These are phyloP conservation scores for Maudiozyma saulgeensis DNA, from an alignment of 805 yeast genomes.

Conservation along the genomic window DNA sequence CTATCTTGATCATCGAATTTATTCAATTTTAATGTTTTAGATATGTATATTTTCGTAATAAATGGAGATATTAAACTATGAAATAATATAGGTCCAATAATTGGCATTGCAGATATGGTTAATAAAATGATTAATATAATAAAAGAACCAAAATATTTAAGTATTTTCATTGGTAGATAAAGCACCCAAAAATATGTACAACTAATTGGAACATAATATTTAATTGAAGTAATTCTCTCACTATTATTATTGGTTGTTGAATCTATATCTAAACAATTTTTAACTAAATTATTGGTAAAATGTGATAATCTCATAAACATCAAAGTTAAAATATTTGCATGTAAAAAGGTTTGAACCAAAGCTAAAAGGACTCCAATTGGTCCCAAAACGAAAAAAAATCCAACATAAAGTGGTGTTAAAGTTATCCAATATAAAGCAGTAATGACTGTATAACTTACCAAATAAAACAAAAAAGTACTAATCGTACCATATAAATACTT, in stretches of 20 bases:
- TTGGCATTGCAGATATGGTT: slow-evolving; percentile 20
- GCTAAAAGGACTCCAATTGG: slow-evolving; percentile 24
- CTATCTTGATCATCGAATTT: slow-evolving; percentile 15
- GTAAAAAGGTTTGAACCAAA: slow-evolving; percentile 22
- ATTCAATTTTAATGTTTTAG: slow-evolving; percentile 17
- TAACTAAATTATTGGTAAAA: slow-evolving; percentile 13
- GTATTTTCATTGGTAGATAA: slow-evolving; percentile 20
- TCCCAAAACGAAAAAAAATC: slow-evolving; percentile 21
- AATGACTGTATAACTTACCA: slow-evolving; percentile 12
- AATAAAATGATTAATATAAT: slow-evolving; percentile 7
- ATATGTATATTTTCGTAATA: slow-evolving; percentile 21
- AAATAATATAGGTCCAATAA: slow-evolving; percentile 25
- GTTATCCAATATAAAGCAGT: slow-evolving; percentile 23
- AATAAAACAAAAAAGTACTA: slow-evolving; percentile 10
- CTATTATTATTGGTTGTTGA: slow-evolving; percentile 3
- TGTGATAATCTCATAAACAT: slow-evolving; percentile 25
- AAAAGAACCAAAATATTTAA: slow-evolving; percentile 14
- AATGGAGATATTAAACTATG: slow-evolving; percentile 20
- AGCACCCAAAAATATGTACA: slow-evolving; percentile 23
- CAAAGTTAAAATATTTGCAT: slow-evolving; percentile 25
- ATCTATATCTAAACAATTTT: slow-evolving; percentile 6
- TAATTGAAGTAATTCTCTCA: slow-evolving; percentile 5
- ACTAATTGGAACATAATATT: slow-evolving; percentile 21
- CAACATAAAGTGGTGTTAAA: slow-evolving; percentile 24
- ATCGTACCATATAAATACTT: slow-evolving; percentile 10